phyloP scores from a whole-genome alignment of 1,139 yeast species.

The Suhomyces panamericanus region DNA sequence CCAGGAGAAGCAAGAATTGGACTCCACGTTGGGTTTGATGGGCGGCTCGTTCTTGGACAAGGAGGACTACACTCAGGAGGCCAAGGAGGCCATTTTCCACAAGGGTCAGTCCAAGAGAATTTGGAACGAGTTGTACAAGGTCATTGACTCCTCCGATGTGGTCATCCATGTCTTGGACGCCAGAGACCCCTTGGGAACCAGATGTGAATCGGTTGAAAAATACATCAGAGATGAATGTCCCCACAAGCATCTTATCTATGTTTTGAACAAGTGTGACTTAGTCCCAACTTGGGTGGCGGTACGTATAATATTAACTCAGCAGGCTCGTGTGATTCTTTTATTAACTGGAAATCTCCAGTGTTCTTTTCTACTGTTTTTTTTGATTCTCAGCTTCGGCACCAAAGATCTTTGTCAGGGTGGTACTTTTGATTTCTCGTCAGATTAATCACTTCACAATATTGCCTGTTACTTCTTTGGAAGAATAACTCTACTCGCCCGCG shows the following conservation, averaged over 20 bases:
- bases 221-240: conserved; percentile 93
- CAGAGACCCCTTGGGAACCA: conserved; percentile 94
- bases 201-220: conserved; percentile 91
- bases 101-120: conserved; percentile 98
- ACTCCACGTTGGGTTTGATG: conserved; percentile 77
- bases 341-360: conserved; percentile 4
- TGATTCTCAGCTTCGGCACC: conserved; percentile 25
- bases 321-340: conserved; percentile 8
- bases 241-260: conserved; percentile 93
- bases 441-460: conserved; percentile 37
- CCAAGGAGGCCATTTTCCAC: conserved; percentile 92
- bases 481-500: conserved; percentile 60
- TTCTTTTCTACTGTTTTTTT: conserved; percentile 8
- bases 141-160: conserved; percentile 95
- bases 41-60: conserved; percentile 64
- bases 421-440: conserved; percentile 24
- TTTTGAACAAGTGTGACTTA: conserved; percentile 94
- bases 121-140: conserved; percentile 97
- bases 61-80: conserved; percentile 84
- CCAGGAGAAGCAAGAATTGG: conserved; percentile 74
- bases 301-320: conserved; percentile 47
- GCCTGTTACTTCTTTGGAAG: conserved; percentile 99
- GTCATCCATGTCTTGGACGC: conserved; percentile 96
- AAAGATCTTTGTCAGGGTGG: conserved; percentile 77
- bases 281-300: conserved; percentile 99